phyloP scores from a whole-genome alignment of 805 yeast species.

The Cyberlindnera saturnus region DNA sequence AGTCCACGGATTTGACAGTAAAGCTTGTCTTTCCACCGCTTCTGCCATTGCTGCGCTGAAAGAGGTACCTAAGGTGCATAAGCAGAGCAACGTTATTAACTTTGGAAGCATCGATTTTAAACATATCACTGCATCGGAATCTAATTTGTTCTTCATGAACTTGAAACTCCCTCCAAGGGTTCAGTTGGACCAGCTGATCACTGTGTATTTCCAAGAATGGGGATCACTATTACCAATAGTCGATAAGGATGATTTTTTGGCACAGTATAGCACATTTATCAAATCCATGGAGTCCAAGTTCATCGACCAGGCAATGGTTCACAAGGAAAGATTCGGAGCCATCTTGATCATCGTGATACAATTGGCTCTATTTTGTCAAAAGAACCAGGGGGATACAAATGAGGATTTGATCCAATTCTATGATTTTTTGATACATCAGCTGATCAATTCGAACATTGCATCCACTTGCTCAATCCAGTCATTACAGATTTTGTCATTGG shows the following conservation, averaged over 20 bases:
- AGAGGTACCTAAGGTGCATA: conserved; percentile 31
- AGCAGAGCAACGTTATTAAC: conserved; percentile 21
- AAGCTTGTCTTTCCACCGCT: conserved; percentile 66
- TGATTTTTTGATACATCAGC: conserved; percentile 55
- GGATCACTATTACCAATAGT: conserved; percentile 62
- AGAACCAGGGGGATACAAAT: conserved; percentile 5
- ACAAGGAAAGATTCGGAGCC: conserved; percentile 53
- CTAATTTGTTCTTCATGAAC: conserved; percentile 38
- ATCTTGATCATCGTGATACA: conserved; percentile 39
- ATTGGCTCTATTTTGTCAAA: conserved; percentile 33
- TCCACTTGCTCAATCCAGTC: conserved; percentile 59
- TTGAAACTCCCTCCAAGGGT: conserved; percentile 44
- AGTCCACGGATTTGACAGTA: conserved; percentile 64
- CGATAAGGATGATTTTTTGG: conserved; percentile 62
- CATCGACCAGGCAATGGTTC: conserved; percentile 34
- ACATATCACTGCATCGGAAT: conserved; percentile 34
- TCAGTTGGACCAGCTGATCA: conserved; percentile 61
- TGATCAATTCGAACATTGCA: conserved; percentile 55
- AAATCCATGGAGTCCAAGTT: conserved; percentile 39
- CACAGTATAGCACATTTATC: conserved; percentile 45
- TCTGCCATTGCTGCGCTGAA: conserved; percentile 65
- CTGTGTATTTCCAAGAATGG: conserved; percentile 75
- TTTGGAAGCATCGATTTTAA: conserved; percentile 34
- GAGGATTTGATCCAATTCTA: conserved; percentile 38
- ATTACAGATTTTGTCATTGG: conserved; percentile 61